Base-by-base conservation (phyloP, 305 asterid species). In the Fraxinus latifolia region DNA sequence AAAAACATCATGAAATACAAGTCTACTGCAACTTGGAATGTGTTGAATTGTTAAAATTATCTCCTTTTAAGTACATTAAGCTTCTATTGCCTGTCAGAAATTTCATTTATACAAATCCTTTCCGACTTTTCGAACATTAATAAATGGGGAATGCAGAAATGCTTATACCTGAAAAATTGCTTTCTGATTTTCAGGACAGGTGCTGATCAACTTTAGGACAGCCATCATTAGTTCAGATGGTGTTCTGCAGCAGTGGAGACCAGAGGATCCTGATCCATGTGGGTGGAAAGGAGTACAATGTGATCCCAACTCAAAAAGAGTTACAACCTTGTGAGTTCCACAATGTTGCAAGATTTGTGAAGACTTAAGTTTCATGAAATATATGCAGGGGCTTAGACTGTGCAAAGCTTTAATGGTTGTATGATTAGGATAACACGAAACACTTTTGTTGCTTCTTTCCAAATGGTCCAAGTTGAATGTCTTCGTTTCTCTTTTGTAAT, bases 281-380 rank as follows among this genome's bases (percentile, higher is more conserved):
- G 88, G 92, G 80, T 96, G 99, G 99, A 96, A 89, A 92, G 99
- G 99, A 87, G 93, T 96, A 68, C 84, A 83, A 87, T 96, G 99
- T 73, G 97, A 94, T 84, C 76, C 84, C 82, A 96, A 92, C 86
- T 89, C 98, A 4, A 91, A 86, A 84, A 89, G 96, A 87, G 98
- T 96, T 74, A 91, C 89, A 85, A 90, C 97, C 78, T 88, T 96
- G 99, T 96, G 88, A 92, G 98, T 92, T 82, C 80, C 86, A 31
- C 76, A 65, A 81, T 77, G 44, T 62, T 79, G 67, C 74, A 79
- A 60, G 77, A 37, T 73, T 79, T 82, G 55, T 47, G 50, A 62
- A 32, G 74, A 25, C 74, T 23, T 42, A 4, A 50, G 60, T 29
- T 62, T 31, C 21, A 42, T 42, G 1, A 19, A 34, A 72, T n/a